These are phyloP conservation scores for Calocybe cyanea DNA, from an alignment of 768 basidiomycete species.

Conservation along the genomic window DNA sequence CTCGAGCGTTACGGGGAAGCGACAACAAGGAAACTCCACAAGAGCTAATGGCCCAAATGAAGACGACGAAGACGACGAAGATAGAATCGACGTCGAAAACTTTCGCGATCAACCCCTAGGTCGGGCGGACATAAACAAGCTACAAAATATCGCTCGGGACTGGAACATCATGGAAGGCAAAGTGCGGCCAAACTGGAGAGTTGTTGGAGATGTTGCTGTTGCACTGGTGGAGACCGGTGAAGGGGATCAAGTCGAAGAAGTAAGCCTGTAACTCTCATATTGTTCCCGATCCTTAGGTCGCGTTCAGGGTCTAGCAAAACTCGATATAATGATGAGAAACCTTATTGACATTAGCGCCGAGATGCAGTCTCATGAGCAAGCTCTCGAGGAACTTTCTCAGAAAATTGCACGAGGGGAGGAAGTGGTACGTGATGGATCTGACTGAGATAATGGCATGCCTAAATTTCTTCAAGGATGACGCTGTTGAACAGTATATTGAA, in stretches of 20 bases:
- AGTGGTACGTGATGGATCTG: constrained; percentile 45
- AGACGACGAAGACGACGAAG: constrained; percentile 44
- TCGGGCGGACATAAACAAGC: constrained; percentile 44
- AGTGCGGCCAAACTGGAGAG: constrained; percentile 41
- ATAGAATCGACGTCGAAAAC: constrained; percentile 54
- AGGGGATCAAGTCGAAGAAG: constrained; percentile 48
- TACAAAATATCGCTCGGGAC: constrained; percentile 57
- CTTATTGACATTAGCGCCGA: constrained; percentile 65
- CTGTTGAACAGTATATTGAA: constrained; percentile 45
- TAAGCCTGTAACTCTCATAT: constrained; percentile 22
- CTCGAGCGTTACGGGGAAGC: constrained; percentile 16
- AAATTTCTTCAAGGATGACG: constrained; percentile 40
- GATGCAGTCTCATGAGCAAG: constrained; percentile 51
- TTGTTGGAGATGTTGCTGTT: constrained; percentile 50
- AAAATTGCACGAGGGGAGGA: constrained; percentile 48
- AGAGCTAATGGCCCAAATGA: constrained; percentile 21
- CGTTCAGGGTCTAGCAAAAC: constrained; percentile 47
- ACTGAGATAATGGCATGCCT: neutral
- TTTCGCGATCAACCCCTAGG: constrained; percentile 67
- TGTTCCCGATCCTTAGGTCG: constrained; percentile 3
- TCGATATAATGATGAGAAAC: constrained; percentile 67
- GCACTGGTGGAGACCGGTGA: constrained; percentile 63
- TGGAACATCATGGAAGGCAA: constrained; percentile 56
- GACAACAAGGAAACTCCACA: constrained; percentile 19
- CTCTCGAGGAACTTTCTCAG: constrained; percentile 55